Base-by-base conservation (phyloP, 1,284 basidiomycete species). In the Entoloma clypeatum region DNA sequence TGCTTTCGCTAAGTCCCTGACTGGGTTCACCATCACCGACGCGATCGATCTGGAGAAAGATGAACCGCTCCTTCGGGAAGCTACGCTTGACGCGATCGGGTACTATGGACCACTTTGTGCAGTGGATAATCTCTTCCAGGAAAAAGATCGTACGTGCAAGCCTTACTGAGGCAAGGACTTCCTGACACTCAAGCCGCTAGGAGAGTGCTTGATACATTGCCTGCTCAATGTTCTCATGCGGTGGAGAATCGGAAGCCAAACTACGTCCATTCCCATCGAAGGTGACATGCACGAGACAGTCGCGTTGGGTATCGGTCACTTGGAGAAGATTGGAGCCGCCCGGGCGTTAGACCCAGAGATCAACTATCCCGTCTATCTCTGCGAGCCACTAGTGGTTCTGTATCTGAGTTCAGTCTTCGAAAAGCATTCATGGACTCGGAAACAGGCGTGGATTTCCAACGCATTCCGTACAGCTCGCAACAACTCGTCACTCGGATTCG, bases 1-100 rank as follows among this genome's bases (percentile, higher is more conserved):
- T 26, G 34, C 43, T 34, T 48, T 41, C 36, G 39, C 23, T 23
- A 37, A 45, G 28, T 27, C 31, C 23, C 18, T 48, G 42, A 45
- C 47, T 36, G 35, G 37, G 32, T 48, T 48, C 35, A 41, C 25
- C 11, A 39, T 45, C 39, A 45, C 40, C 13, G 44, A 48, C 45
- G 47, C 44, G 33, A 38, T 45, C 25, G 49, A 50, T 31, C 31
- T 48, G 43, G 46, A 45, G 39, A 39, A 45, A 17, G 39, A 45
- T 28, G 47, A 45, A 39, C 14, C 2, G n/a, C 22, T 24, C 16
- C 19, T 40, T 43, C 26, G 32, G n/a, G 1, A 11, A 13, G 9
- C 27, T 11, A 26, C 19, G 23, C 10, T 10, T 21, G 13, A 34
- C 30, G 18, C 54, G 60, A 41, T 54, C 54, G 7, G 30, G 7